A percentile compares a stretch with the other conserved stretches of the same genome.
Conservation (phyloP, 495 filamentous ascomycete species). For the Trichoderma virens region DNA sequence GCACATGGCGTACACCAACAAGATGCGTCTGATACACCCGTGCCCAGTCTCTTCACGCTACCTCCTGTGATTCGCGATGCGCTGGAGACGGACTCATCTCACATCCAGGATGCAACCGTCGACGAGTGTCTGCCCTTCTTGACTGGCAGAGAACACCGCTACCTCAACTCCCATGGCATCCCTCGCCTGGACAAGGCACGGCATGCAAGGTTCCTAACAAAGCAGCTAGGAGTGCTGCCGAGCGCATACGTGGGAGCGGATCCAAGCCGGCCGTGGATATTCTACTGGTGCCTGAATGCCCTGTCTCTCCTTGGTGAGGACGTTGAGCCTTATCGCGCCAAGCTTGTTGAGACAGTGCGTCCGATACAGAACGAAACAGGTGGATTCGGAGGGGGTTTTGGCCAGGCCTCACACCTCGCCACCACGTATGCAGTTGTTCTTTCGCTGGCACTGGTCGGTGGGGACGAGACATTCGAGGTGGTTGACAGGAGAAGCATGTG, state of each 20-base stretch:
- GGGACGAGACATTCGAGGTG: slow-evolving; percentile 59
- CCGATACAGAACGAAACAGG: slow-evolving; percentile 76
- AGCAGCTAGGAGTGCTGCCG: slow-evolving; percentile 56
- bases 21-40: neutral
- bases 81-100: slow-evolving; percentile 59
- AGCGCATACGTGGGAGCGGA: slow-evolving; percentile 60
- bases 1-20: neutral
- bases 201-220: slow-evolving; percentile 71
- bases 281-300: slow-evolving; percentile 81
- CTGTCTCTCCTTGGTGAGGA: slow-evolving; percentile 70
- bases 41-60: slow-evolving; percentile 55
- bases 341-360: slow-evolving; percentile 60
- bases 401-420: slow-evolving; percentile 80
- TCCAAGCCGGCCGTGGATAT: slow-evolving; percentile 81
- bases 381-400: slow-evolving; percentile 90
- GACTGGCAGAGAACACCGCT: slow-evolving; percentile 35
- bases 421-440: slow-evolving; percentile 80
- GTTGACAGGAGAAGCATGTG: slow-evolving; percentile 81
- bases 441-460: slow-evolving; percentile 67
- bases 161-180: slow-evolving; percentile 61
- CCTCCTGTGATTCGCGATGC: slow-evolving; percentile 57
- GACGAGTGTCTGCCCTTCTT: slow-evolving; percentile 64
- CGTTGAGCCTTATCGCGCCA: slow-evolving; percentile 56
- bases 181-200: slow-evolving; percentile 59
- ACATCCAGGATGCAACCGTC: slow-evolving; percentile 58